phyloP scores from a whole-genome alignment of 768 basidiomycete genomes.

The Russula brevipes region DNA sequence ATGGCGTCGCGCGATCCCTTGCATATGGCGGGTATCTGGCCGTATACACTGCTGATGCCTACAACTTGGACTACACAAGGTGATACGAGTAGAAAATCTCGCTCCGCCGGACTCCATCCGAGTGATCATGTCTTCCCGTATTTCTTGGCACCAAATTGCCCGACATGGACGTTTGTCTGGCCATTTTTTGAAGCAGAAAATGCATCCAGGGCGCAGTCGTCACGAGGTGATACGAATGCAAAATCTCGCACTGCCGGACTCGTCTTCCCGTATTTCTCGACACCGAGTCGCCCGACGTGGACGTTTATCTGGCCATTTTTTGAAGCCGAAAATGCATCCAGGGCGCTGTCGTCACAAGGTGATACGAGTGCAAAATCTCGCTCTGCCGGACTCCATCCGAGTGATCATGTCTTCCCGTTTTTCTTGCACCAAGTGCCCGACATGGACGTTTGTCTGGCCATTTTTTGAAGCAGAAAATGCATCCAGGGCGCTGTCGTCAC shows the following conservation, averaged over 20 bases:
- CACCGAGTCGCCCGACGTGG: constrained; percentile 6
- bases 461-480: not conserved
- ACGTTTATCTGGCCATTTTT: constrained; percentile 24
- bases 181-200: constrained; percentile 9
- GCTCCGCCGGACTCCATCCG: not conserved
- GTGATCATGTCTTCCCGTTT: constrained; percentile 10
- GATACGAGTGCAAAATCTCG: not conserved
- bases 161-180: constrained; percentile 23
- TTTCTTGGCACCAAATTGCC: not conserved
- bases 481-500: not conserved
- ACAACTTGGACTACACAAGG: constrained; percentile 39
- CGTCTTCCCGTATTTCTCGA: constrained; percentile 13
- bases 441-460: constrained; percentile 25
- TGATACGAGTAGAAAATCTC: not conserved
- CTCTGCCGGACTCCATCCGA: not conserved
- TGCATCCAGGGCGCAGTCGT: not conserved
- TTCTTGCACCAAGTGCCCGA: not conserved
- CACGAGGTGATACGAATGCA: not conserved
- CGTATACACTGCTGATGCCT: constrained; percentile 45
- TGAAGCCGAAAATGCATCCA: not conserved
- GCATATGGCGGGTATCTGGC: constrained; percentile 34
- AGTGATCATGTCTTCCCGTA: constrained; percentile 9
- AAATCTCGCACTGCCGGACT: not conserved
- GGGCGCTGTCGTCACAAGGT: not conserved
- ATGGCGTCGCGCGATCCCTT: constrained; percentile 12